phyloP scores from a whole-genome alignment of 768 basidiomycete species.

The Lactarius sp. region DNA sequence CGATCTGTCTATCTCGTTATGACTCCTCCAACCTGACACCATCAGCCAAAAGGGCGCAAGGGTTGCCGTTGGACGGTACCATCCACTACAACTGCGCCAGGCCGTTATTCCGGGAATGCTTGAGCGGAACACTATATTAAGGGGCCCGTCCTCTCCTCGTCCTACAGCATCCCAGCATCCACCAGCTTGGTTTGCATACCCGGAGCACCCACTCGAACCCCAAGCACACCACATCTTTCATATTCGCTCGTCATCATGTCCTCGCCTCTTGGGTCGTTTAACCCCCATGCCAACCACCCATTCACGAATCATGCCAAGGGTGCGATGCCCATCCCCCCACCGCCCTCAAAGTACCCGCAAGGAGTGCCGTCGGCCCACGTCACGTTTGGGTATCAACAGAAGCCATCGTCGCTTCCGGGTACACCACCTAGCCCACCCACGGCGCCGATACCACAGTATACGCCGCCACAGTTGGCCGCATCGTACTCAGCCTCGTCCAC shows the following conservation, averaged over 20 bases:
- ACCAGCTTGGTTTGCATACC: not conserved
- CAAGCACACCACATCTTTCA: not conserved
- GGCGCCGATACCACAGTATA: conserved; percentile 15
- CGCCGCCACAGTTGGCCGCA: not conserved
- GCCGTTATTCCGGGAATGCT: conserved; percentile 7
- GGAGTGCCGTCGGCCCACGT: conserved; percentile 35
- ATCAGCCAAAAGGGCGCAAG: conserved; percentile 13
- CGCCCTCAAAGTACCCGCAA: conserved; percentile 46
- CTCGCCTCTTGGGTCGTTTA: conserved; percentile 41
- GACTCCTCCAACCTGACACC: conserved; percentile 10
- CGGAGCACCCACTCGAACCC: not conserved
- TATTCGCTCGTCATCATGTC: conserved; percentile 29
- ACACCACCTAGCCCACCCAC: conserved; percentile 16
- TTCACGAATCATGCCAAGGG: conserved; percentile 43
- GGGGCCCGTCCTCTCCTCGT: conserved; percentile 1
- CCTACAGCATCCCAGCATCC: conserved; percentile 10
- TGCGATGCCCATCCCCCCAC: conserved; percentile 37
- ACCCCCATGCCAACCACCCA: conserved; percentile 55
- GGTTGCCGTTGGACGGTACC: conserved; percentile 9
- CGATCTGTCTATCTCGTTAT: conserved; percentile 13
- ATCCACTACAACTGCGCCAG: not conserved
- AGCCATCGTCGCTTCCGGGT: conserved; percentile 22
- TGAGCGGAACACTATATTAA: conserved; percentile 16
- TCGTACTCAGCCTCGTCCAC: conserved; percentile 12
- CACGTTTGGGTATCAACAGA: conserved; percentile 12